Evolutionary conservation across 768 basidiomycete species (phyloP).

Genomic region (Mycena capillaripes): DNA sequence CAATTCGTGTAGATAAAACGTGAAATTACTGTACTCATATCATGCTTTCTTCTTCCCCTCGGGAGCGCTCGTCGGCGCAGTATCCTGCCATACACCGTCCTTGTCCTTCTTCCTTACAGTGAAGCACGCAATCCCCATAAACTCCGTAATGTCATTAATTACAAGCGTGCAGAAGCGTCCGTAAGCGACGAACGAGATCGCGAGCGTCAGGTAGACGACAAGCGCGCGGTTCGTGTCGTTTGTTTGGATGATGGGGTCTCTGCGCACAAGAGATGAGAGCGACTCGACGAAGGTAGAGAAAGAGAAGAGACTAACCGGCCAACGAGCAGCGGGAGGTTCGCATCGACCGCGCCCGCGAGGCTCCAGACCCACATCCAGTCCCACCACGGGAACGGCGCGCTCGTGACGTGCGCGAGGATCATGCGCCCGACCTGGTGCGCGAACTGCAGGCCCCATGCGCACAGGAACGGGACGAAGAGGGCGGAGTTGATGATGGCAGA

Average conservation of each 20-base stretch:
- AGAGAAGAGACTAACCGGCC: constrained; percentile 66
- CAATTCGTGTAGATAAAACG: neutral
- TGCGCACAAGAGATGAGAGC: constrained; percentile 31
- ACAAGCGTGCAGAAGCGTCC: constrained; percentile 86
- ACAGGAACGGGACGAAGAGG: constrained; percentile 88
- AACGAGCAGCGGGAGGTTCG: constrained; percentile 78
- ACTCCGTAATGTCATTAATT: constrained; percentile 89
- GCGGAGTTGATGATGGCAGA: constrained; percentile 82
- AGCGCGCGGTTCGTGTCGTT: constrained; percentile 71
- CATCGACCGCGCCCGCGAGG: constrained; percentile 83
- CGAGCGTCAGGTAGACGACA: constrained; percentile 81
- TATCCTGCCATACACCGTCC: constrained; percentile 68
- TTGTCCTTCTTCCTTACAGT: constrained; percentile 89
- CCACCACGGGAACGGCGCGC: constrained; percentile 86
- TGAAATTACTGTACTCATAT: too few species aligned
- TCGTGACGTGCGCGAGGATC: constrained; percentile 94
- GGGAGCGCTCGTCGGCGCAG: neutral
- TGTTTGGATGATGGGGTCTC: constrained; percentile 83
- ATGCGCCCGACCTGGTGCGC: constrained; percentile 92
- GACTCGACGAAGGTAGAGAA: constrained; percentile 10
- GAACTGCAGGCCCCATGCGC: constrained; percentile 94
- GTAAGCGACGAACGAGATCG: constrained; percentile 78
- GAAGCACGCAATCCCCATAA: constrained; percentile 95
- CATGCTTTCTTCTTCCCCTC: constrained; percentile 29
- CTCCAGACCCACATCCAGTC: constrained; percentile 92